Conservation (phyloP, 2,329 filamentous ascomycete species). For the Penicillium griseofulvum region DNA sequence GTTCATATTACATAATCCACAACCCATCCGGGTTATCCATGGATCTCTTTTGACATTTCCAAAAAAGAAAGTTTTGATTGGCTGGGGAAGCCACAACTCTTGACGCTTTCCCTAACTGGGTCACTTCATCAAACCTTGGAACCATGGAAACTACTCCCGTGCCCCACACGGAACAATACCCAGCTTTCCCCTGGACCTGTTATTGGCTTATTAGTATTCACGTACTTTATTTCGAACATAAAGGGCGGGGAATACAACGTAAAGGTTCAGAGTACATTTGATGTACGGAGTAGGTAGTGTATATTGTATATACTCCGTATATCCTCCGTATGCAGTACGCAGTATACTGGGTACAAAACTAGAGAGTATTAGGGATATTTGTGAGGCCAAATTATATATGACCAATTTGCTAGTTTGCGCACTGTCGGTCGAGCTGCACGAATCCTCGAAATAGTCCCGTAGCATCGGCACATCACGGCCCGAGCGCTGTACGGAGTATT, state of each 20-base stretch:
- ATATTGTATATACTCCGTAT: too few species aligned
- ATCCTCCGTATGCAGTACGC: too few species aligned
- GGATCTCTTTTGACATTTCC: not conserved
- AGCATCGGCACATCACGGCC: not conserved
- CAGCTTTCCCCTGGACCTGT: not conserved
- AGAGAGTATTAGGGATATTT: too few species aligned
- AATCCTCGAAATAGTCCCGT: not conserved
- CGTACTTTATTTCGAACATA: too few species aligned
- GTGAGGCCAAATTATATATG: too few species aligned
- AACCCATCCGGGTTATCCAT: not conserved
- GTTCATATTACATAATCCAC: not conserved
- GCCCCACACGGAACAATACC: not conserved
- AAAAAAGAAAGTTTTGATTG: not conserved
- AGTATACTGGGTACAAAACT: too few species aligned
- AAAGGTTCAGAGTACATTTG: not conserved
- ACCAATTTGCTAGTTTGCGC: too few species aligned
- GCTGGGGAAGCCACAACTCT: not conserved
- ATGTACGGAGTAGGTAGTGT: too few species aligned
- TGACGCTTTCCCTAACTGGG: not conserved
- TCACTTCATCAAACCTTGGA: not conserved
- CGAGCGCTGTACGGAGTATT: not conserved
- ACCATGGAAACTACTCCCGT: not conserved
- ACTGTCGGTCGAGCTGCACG: not conserved
- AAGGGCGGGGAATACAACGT: too few species aligned
- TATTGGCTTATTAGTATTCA: not conserved